phyloP scores from a whole-genome alignment of 2,329 filamentous ascomycete genomes.

The Magnaporthales sp. region DNA sequence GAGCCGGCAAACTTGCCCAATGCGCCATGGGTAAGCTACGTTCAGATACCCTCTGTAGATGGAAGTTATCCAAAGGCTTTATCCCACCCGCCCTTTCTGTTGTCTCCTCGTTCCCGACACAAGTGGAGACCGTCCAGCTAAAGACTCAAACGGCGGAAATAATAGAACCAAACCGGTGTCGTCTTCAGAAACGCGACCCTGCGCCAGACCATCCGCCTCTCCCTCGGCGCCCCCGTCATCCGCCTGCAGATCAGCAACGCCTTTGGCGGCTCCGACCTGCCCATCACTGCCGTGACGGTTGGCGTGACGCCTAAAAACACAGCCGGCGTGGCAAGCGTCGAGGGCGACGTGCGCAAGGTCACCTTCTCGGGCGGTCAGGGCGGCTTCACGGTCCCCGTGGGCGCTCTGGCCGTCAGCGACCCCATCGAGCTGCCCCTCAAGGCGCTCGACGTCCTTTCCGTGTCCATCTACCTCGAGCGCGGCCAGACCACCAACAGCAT shows the following conservation, averaged over 20 bases:
- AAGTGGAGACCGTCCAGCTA: background rate
- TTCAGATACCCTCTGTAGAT: background rate
- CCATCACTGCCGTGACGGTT: slow-evolving; percentile 48
- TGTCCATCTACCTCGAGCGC: slow-evolving; percentile 48
- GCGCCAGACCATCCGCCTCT: slow-evolving; percentile 51
- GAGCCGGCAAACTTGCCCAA: slow-evolving; percentile 51
- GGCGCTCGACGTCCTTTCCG: slow-evolving; percentile 37
- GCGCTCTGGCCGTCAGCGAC: slow-evolving; percentile 49
- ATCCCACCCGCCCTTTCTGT: background rate
- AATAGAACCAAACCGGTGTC: slow-evolving; percentile 39
- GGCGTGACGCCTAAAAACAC: slow-evolving; percentile 39
- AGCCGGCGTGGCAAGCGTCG: slow-evolving; percentile 37
- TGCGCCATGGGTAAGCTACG: slow-evolving; percentile 38
- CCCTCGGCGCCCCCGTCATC: slow-evolving; percentile 41
- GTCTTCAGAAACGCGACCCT: slow-evolving; percentile 52
- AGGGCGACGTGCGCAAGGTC: slow-evolving; percentile 34
- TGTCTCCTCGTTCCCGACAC: too few species aligned
- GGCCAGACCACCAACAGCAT: slow-evolving; percentile 47
- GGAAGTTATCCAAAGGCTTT: background rate
- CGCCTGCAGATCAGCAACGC: slow-evolving; percentile 53
- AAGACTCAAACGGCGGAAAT: too few species aligned
- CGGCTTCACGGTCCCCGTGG: slow-evolving; percentile 41
- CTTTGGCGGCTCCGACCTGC: slow-evolving; percentile 48
- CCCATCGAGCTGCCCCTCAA: slow-evolving; percentile 42
- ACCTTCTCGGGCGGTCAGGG: slow-evolving; percentile 44